Conservation (phyloP, 352 stramenopile species). For the Globisporangium nodosum region DNA sequence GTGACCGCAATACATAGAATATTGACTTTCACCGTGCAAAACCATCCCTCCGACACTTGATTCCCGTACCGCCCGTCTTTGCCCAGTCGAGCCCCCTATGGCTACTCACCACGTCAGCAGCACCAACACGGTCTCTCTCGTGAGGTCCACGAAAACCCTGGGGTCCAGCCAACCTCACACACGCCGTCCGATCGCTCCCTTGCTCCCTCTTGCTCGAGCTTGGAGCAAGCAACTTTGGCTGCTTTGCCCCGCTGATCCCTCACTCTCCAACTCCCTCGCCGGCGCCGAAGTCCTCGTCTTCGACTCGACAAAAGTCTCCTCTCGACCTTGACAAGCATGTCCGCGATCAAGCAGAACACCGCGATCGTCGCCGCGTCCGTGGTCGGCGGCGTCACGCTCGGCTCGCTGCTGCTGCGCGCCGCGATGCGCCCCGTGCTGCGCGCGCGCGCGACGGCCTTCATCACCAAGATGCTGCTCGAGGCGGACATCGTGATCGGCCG, state of each 20-base stretch:
- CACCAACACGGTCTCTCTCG: background rate
- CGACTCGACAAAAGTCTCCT: background rate
- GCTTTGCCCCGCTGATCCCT: background rate
- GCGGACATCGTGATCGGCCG: slow-evolving; percentile 76
- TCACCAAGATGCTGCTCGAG: slow-evolving; percentile 76
- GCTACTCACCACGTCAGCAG: slow-evolving; percentile 18
- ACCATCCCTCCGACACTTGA: background rate
- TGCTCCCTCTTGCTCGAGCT: background rate
- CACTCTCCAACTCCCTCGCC: slow-evolving; percentile 13
- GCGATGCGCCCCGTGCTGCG: slow-evolving; percentile 67
- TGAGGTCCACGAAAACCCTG: slow-evolving; percentile 1
- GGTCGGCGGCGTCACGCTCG: slow-evolving; percentile 54
- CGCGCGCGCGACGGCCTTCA: slow-evolving; percentile 64
- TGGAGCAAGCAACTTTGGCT: background rate
- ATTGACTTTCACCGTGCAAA: background rate
- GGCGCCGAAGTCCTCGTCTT: background rate
- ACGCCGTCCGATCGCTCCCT: background rate
- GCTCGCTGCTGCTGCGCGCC: slow-evolving; percentile 59
- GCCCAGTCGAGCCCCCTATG: slow-evolving; percentile 8
- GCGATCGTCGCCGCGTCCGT: slow-evolving; percentile 61
- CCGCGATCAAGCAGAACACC: slow-evolving; percentile 58
- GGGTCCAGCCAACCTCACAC: background rate
- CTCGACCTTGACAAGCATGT: slow-evolving; percentile 16
- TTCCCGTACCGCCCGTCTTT: background rate
- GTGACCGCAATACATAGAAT: too few relatives aligned